Conservation (phyloP, 768 basidiomycete genomes). For the Dictyophora rubrovolvata region DNA sequence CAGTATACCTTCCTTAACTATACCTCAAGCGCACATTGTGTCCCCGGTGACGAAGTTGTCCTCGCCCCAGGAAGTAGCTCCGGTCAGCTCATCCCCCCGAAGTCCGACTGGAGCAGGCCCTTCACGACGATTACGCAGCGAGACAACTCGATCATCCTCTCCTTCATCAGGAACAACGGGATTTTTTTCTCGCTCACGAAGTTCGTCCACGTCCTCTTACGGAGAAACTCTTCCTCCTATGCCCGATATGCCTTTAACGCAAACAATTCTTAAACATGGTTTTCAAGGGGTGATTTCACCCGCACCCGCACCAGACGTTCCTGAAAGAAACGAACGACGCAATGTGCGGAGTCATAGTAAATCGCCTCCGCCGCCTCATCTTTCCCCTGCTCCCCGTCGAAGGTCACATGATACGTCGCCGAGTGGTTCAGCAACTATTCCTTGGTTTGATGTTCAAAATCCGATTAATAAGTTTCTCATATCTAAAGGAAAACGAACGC, state of each 20-base stretch:
- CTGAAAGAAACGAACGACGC: not conserved
- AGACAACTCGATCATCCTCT: conserved; percentile 49
- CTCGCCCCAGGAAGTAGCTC: not conserved
- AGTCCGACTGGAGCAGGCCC: conserved; percentile 14
- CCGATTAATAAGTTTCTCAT: conserved; percentile 1
- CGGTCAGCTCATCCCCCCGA: conserved; percentile 2
- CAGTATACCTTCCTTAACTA: conserved; percentile 16
- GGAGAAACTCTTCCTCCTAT: conserved; percentile 32
- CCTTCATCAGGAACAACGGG: conserved; percentile 40
- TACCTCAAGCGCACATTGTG: conserved; percentile 12
- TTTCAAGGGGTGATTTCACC: not conserved
- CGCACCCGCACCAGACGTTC: not conserved
- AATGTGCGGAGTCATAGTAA: not conserved
- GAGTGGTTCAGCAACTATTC: not conserved
- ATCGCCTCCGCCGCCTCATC: not conserved
- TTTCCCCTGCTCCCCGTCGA: not conserved
- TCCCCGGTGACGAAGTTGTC: conserved; percentile 9
- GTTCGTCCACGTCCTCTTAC: conserved; percentile 51
- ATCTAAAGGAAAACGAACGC: not conserved
- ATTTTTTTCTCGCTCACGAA: conserved; percentile 13
- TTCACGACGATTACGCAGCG: conserved; percentile 22
- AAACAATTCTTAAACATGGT: conserved; percentile 9
- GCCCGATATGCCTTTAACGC: conserved; percentile 22
- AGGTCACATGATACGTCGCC: not conserved
- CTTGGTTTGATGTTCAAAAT: conserved; percentile 2